Conservation (phyloP, 1,139 yeast genomes). For the Yamadazyma siamensis region DNA sequence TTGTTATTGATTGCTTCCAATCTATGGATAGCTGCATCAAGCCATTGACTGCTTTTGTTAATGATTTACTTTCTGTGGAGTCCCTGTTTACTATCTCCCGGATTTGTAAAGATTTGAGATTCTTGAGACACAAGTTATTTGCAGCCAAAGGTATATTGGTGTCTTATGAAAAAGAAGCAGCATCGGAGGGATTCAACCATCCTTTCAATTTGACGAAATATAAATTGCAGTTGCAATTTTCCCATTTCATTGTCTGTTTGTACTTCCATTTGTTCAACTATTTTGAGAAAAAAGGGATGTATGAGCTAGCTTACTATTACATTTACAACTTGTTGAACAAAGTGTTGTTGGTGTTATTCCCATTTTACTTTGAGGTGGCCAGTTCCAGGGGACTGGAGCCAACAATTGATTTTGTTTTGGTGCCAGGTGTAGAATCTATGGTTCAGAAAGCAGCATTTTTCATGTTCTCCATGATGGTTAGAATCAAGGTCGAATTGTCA, state of each 20-base stretch:
- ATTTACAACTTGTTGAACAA: conserved; percentile 26
- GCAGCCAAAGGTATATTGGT: conserved; percentile 4
- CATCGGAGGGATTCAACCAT: conserved; percentile 1
- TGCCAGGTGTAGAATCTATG: conserved; percentile 29
- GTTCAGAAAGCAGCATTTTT: conserved; percentile 30
- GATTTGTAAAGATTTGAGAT: conserved; percentile 12
- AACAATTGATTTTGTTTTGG: conserved; percentile 33
- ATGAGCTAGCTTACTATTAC: conserved; percentile 29
- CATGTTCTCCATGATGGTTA: conserved; percentile 17
- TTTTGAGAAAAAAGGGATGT: conserved; percentile 26
- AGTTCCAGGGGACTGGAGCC: conserved; percentile 20
- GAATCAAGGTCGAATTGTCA: conserved; percentile 9
- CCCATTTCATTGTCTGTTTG: conserved; percentile 26
- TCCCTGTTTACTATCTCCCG: conserved; percentile 5
- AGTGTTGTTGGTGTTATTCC: conserved; percentile 27
- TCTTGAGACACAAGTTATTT: conserved; percentile 9
- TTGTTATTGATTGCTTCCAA: conserved; percentile 9
- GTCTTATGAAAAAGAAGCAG: conserved; percentile 1
- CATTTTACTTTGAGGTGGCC: conserved; percentile 23
- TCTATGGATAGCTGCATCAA: conserved; percentile 9
- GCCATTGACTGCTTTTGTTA: conserved; percentile 12
- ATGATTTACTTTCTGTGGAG: conserved; percentile 11
- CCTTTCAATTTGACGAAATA: conserved; percentile 6
- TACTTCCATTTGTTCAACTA: conserved; percentile 28
- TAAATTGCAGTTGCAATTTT: conserved; percentile 29